Conservation (phyloP, 1,139 yeast species). For the Saccharomyces hybrid region DNA sequence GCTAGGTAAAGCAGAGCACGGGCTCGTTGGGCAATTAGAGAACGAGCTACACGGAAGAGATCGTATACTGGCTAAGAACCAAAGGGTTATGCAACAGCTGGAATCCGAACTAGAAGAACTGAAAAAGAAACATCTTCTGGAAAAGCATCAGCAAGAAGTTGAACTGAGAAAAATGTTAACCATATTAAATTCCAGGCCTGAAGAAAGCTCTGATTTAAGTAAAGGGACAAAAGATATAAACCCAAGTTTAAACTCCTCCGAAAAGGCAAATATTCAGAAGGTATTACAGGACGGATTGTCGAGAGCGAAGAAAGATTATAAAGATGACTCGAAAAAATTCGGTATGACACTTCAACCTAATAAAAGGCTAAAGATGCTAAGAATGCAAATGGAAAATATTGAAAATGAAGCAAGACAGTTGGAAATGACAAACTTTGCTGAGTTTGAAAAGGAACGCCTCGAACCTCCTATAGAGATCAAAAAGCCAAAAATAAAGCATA, state of each 20-base stretch:
- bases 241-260: constrained; percentile 14
- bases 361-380: constrained; percentile 60
- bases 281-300: constrained; percentile 36
- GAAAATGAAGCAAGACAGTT: constrained; percentile 80
- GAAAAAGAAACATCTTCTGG: constrained; percentile 60
- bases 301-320: constrained; percentile 25
- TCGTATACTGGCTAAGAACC: constrained; percentile 54
- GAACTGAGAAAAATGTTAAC: constrained; percentile 82
- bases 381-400: constrained; percentile 80
- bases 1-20: constrained; percentile 75
- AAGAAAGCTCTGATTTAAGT: constrained; percentile 2
- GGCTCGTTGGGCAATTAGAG: constrained; percentile 62
- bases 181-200: constrained; percentile 40
- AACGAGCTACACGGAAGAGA: constrained; percentile 70
- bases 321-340: constrained; percentile 32
- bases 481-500: constrained; percentile 2
- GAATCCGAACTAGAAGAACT: constrained; percentile 62
- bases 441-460: constrained; percentile 22
- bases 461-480: constrained; percentile 21
- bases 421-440: constrained; percentile 76
- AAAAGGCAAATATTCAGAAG: constrained; percentile 29
- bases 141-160: constrained; percentile 78
- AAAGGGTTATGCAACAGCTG: constrained; percentile 59
- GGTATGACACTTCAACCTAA: constrained; percentile 56
- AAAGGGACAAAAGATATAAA: constrained; percentile 16